Evolutionary conservation across 73 alveolate species (phyloP).

Genomic region (Diophrys appendiculata): DNA sequence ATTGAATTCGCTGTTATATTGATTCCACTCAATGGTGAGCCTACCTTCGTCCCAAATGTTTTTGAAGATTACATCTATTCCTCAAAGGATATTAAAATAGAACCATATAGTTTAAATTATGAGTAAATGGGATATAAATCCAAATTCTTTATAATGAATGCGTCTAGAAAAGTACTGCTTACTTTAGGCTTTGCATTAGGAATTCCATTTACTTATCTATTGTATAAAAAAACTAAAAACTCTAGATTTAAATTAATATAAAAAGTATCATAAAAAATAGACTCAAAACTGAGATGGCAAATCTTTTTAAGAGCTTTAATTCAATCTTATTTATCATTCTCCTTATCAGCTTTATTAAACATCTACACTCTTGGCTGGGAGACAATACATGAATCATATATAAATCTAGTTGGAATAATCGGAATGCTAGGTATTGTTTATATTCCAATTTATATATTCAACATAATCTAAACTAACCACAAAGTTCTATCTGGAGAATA

Average conservation of each 20-base stretch:
- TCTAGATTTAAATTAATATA: neutral
- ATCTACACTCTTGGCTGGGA: neutral
- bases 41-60: neutral
- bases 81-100: neutral
- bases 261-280: neutral
- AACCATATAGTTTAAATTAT: neutral
- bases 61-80: neutral
- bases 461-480: neutral
- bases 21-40: neutral
- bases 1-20: neutral
- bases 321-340: neutral
- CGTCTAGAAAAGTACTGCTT: neutral
- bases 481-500: neutral
- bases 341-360: neutral
- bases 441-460: neutral
- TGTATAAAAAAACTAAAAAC: neutral
- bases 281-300: neutral
- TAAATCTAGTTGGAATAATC: neutral
- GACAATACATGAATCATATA: neutral
- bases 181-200: neutral
- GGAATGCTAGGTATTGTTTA: neutral
- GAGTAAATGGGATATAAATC: neutral
- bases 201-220: neutral
- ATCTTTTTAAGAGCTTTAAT: neutral
- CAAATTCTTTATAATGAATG: neutral